These are phyloP conservation scores for Fagopyrum tataricum DNA, from an alignment of 148 eudicot species.

Conservation along the genomic window DNA sequence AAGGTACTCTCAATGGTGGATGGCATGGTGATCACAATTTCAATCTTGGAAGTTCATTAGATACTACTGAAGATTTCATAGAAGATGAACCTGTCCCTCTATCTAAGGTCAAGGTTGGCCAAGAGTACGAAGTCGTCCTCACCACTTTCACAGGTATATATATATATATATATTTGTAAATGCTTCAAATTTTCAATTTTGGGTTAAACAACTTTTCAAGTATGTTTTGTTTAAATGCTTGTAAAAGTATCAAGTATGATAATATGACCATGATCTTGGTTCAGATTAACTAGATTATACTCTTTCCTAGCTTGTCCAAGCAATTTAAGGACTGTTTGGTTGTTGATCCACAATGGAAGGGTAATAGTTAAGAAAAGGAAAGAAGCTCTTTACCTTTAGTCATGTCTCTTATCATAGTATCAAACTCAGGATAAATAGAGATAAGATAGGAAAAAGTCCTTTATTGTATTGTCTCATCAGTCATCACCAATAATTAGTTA, in stretches of 20 bases:
- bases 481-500: not conserved
- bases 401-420: too few relatives aligned
- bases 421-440: too few relatives aligned
- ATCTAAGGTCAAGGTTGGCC: conserved; percentile 51
- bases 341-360: too few relatives aligned
- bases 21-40: not conserved
- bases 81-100: conserved; percentile 65
- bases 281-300: not conserved
- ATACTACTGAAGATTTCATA: conserved; percentile 31
- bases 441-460: not conserved
- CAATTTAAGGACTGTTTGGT: not conserved
- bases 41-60: not conserved
- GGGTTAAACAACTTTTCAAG: not conserved
- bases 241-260: not conserved
- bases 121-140: conserved; percentile 61
- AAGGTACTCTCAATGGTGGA: not conserved
- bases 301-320: conserved; percentile 1
- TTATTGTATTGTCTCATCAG: not conserved
- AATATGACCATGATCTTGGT: not conserved
- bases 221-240: not conserved
- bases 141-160: conserved; percentile 67
- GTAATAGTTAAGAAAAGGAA: too few relatives aligned
- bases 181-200: not conserved
- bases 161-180: not conserved
- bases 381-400: too few relatives aligned